phyloP scores from a whole-genome alignment of 306 rosid genomes.

The Cotoneaster glaucophyllus region DNA sequence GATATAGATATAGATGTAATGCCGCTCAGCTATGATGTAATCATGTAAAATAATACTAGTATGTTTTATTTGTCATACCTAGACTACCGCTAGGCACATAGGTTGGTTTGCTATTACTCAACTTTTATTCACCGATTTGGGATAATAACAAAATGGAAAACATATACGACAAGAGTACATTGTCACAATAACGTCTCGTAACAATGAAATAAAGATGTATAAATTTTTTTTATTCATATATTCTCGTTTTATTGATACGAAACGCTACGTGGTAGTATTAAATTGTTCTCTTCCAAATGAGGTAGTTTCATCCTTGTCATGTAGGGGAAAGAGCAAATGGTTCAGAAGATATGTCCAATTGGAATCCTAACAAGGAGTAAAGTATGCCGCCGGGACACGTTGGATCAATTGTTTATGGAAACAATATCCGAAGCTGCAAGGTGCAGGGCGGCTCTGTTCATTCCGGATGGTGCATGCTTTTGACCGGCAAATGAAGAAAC shows the following conservation, averaged over 20 bases:
- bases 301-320: too few species aligned
- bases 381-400: neutral
- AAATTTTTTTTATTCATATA: too few species aligned
- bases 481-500: neutral
- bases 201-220: too few species aligned
- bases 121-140: neutral
- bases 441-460: neutral
- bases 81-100: neutral
- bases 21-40: neutral
- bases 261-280: too few species aligned
- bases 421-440: neutral
- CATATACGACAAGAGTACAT: too few species aligned
- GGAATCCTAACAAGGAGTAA: neutral
- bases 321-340: neutral
- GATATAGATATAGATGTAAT: too few species aligned
- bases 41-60: neutral
- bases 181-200: accelerated
- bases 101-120: neutral
- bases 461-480: neutral
- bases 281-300: too few species aligned
- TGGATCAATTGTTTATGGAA: neutral
- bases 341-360: too few species aligned
- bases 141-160: too few species aligned
- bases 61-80: neutral
- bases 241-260: too few species aligned